Base-by-base conservation (phyloP, 139 green algal genomes). In the Edaphochlamys debaryana region DNA sequence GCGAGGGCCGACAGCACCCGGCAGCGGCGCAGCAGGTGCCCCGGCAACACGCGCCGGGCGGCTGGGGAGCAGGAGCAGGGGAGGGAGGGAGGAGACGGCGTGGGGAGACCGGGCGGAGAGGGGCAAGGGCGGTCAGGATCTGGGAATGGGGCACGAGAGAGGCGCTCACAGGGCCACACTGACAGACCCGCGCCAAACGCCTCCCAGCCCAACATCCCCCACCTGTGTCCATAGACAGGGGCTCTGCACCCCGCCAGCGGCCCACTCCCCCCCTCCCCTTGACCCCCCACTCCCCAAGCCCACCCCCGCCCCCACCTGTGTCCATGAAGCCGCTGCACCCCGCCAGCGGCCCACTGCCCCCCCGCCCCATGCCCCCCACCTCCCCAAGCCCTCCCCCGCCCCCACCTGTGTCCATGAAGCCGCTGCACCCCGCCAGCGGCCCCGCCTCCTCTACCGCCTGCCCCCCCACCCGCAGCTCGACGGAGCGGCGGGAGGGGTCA, bases 11-110 rank as follows among this genome's bases (percentile, higher is more conserved):
- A 90, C 30, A 94, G 84, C 63, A 96, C 88, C 48, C 87, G 82
- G 72, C 87, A 90, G 66, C 93, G 86, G 2, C 93, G 79, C 69
- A 95, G 86, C 62, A 96, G 87, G 86, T 95, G 86, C 7, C 88
- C 90, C 11, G 90, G 89, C 67, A 93, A 69, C 63, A 90, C 82
- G 0, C 92, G 78, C 22, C 92, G 67, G 11, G 92, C 88, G 22
- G 85, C 84, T 84, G 78, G 62, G 66, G 27, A 25, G 17, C 13
- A 25, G 38, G 58, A 37, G 54, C 25, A 40, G 38, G 20, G 7
- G 11, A 73, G 32, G 45, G 45, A 27, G 41, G 42, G 34, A 4
- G 56, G 2, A 36, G 45, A 50, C 48, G 20, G 37, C 22, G 74
- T 56, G 52, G 34, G n/a, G 36, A 60, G 56, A 19, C 37, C 8